These are phyloP conservation scores for Trichoderma endophyticum DNA, from an alignment of 2,329 filamentous ascomycete species.

Conservation along the genomic window DNA sequence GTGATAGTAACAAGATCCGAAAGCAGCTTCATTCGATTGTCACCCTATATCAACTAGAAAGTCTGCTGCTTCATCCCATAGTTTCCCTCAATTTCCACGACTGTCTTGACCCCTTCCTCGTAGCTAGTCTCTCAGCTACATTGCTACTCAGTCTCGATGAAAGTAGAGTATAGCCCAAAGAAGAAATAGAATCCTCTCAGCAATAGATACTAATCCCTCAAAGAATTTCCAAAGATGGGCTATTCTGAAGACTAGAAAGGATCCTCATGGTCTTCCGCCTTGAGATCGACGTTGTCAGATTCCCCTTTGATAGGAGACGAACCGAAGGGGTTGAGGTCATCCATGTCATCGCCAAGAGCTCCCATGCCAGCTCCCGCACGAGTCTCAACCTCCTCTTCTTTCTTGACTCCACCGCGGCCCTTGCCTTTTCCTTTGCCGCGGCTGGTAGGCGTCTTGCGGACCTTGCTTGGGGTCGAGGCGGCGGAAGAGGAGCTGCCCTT, in stretches of 20 bases:
- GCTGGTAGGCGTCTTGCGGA: constrained; percentile 29
- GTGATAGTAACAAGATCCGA: background rate
- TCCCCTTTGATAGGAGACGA: constrained; percentile 20
- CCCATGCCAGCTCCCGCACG: constrained; percentile 10
- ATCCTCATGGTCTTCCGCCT: constrained; percentile 11
- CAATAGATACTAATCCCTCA: background rate
- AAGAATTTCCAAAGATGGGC: background rate
- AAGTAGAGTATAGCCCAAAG: background rate
- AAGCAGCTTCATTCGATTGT: background rate
- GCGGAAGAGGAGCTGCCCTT: constrained; percentile 25
- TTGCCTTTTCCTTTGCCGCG: constrained; percentile 27
- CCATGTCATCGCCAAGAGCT: constrained; percentile 12
- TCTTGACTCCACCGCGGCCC: constrained; percentile 22
- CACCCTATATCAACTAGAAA: background rate
- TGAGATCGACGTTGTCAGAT: background rate
- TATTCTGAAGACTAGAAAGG: constrained; percentile 12
- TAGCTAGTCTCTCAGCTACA: background rate
- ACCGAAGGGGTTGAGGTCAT: constrained; percentile 6
- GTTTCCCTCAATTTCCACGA: background rate
- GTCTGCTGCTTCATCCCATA: background rate
- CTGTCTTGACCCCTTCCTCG: background rate
- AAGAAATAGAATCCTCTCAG: background rate
- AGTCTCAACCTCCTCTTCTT: constrained; percentile 22
- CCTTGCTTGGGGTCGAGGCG: constrained; percentile 27
- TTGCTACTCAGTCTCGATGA: background rate